Conservation (phyloP, 73 alveolate genomes). For the Paramecium primaurelia region DNA sequence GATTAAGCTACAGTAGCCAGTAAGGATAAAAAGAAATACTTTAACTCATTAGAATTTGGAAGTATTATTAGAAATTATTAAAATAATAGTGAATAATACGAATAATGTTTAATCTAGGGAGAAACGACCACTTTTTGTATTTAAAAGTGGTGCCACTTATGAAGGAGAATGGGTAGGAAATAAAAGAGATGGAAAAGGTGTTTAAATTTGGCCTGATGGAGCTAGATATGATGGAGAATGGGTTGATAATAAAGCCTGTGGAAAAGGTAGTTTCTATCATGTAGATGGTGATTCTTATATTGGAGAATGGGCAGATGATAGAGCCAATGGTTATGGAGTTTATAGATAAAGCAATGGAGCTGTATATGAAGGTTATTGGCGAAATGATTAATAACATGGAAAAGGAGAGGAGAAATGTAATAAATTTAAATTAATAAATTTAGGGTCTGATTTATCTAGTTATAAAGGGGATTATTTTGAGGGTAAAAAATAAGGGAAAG, state of each 20-base stretch:
- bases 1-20: neutral
- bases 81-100: neutral
- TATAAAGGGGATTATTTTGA: constrained; percentile 73
- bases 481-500: constrained; percentile 76
- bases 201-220: constrained; percentile 90
- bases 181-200: constrained; percentile 89
- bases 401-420: constrained; percentile 69
- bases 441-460: constrained; percentile 73
- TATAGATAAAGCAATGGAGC: constrained; percentile 83
- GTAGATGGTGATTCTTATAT: constrained; percentile 73
- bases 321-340: constrained; percentile 86
- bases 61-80: neutral
- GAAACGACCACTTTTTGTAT: constrained; percentile 56
- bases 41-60: constrained; percentile 7
- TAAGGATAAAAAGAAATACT: constrained; percentile 1
- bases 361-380: constrained; percentile 80
- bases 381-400: constrained; percentile 74
- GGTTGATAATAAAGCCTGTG: constrained; percentile 81
- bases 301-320: constrained; percentile 85
- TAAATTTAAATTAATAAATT: neutral
- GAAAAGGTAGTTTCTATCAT: constrained; percentile 83
- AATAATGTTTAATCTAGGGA: neutral
- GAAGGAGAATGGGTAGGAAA: constrained; percentile 79
- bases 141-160: constrained; percentile 75
- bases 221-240: constrained; percentile 86